These are phyloP conservation scores for Amphichorda felina DNA, from an alignment of 2,329 filamentous ascomycete genomes.

Conservation along the genomic window DNA sequence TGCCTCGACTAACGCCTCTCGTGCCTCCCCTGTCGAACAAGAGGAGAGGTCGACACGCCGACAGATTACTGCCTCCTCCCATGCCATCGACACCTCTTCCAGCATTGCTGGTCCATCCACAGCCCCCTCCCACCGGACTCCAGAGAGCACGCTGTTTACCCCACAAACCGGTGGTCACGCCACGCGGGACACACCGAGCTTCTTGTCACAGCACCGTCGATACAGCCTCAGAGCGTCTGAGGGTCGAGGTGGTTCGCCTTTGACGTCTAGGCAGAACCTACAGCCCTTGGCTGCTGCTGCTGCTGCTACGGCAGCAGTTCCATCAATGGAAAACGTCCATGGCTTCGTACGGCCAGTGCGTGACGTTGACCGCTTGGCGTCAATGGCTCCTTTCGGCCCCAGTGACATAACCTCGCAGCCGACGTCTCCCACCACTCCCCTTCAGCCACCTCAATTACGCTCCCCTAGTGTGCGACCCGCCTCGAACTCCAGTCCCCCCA, in stretches of 20 bases:
- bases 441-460: conserved; percentile 49
- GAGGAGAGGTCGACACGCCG: conserved; percentile 56
- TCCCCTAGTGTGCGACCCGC: conserved; percentile 43
- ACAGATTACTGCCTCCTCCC: conserved; percentile 55
- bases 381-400: conserved; percentile 62
- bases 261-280: conserved; percentile 31
- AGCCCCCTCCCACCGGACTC: conserved; percentile 11
- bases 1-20: conserved; percentile 30
- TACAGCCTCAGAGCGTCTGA: conserved; percentile 37
- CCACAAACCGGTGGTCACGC: conserved; percentile 5
- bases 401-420: conserved; percentile 74
- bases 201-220: conserved; percentile 29
- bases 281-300: conserved; percentile 55
- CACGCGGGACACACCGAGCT: conserved; percentile 8
- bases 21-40: conserved; percentile 29
- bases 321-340: conserved; percentile 57
- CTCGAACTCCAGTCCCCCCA: conserved; percentile 38
- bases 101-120: conserved; percentile 25
- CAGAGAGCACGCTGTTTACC: conserved; percentile 11
- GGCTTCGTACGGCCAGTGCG: conserved; percentile 71
- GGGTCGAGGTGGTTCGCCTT: conserved; percentile 15
- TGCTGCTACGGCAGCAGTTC: conserved; percentile 41
- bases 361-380: conserved; percentile 71
- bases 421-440: conserved; percentile 78
- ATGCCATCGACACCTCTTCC: conserved; percentile 45